Conservation (phyloP, 1,284 basidiomycete species). For the Bondarzewia mesenterica region DNA sequence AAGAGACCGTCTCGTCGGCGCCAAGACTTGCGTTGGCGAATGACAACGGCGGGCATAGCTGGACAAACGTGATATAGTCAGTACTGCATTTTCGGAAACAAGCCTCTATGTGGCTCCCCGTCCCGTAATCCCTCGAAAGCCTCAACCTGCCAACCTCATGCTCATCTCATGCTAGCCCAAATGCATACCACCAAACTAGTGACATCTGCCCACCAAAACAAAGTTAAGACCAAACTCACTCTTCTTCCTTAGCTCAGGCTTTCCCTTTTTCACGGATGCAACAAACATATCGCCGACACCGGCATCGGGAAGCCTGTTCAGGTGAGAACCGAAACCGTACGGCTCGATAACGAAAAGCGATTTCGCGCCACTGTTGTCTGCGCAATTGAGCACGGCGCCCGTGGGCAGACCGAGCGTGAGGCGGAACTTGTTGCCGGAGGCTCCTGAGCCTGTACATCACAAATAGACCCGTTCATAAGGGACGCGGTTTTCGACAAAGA, state of each 20-base stretch:
- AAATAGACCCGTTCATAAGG: no score
- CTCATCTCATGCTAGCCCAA: background rate
- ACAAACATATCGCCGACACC: conserved; percentile 99
- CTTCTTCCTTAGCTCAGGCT: conserved; percentile 99
- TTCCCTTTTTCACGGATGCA: conserved; percentile 99
- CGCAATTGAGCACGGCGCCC: conserved; percentile 98
- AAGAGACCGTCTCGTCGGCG: conserved; percentile 96
- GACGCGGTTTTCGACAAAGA: background rate
- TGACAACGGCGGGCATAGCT: conserved; percentile 97
- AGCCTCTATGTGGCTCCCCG: background rate
- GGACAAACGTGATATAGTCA: conserved; percentile 6
- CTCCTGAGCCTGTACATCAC: conserved; percentile 15
- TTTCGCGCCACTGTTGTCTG: conserved; percentile 99
- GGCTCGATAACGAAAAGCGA: conserved; percentile 89
- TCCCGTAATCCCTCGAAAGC: no score
- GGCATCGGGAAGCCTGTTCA: conserved; percentile 97
- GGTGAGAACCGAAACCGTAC: conserved; percentile 88
- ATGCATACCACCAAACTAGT: background rate
- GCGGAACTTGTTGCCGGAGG: conserved; percentile 93
- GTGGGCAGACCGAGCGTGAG: conserved; percentile 96
- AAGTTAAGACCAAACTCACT: conserved; percentile 48
- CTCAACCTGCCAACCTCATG: no score
- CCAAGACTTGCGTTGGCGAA: conserved; percentile 99
- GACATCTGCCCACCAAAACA: background rate
- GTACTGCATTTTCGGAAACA: background rate